Evolutionary conservation across 371 early-diverging fungal species (phyloP).

Genomic region (Apophysomyces sp.): DNA sequence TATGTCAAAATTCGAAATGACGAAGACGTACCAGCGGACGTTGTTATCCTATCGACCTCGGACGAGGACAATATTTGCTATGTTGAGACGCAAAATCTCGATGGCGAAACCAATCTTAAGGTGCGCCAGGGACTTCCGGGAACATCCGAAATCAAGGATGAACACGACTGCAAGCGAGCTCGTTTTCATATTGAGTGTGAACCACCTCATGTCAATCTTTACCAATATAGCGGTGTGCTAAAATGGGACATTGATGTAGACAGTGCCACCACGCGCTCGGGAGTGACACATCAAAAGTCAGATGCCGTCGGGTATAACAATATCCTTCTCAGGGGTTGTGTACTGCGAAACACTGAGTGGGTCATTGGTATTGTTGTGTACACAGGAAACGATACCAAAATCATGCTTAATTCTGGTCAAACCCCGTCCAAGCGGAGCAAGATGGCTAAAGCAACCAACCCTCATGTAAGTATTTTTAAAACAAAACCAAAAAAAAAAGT

Average conservation of each 20-base stretch:
- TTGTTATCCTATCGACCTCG: slow-evolving; percentile 66
- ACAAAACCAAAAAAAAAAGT: background rate
- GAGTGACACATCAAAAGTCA: slow-evolving; percentile 46
- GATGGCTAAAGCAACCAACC: slow-evolving; percentile 93
- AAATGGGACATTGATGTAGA: slow-evolving; percentile 48
- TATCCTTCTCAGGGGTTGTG: slow-evolving; percentile 89
- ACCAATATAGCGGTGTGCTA: slow-evolving; percentile 71
- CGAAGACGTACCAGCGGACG: slow-evolving; percentile 91
- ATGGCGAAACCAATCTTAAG: slow-evolving; percentile 88
- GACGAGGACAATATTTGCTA: slow-evolving; percentile 67
- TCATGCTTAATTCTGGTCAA: slow-evolving; percentile 84
- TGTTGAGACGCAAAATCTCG: slow-evolving; percentile 82
- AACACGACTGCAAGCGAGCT: slow-evolving; percentile 57
- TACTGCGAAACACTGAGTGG: slow-evolving; percentile 88
- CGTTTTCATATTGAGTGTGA: slow-evolving; percentile 75
- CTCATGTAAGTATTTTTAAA: slow-evolving; percentile 69
- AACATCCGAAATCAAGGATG: slow-evolving; percentile 31
- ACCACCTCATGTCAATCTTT: slow-evolving; percentile 73
- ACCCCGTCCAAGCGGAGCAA: slow-evolving; percentile 94
- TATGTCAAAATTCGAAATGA: slow-evolving; percentile 83
- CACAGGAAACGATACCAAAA: slow-evolving; percentile 92
- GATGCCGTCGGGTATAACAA: slow-evolving; percentile 81
- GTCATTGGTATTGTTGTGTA: slow-evolving; percentile 80
- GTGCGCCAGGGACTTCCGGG: slow-evolving; percentile 47
- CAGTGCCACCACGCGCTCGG: slow-evolving; percentile 12